Base-by-base conservation (phyloP, 2,329 filamentous ascomycete species). In the Aspergillus sclerotialis region DNA sequence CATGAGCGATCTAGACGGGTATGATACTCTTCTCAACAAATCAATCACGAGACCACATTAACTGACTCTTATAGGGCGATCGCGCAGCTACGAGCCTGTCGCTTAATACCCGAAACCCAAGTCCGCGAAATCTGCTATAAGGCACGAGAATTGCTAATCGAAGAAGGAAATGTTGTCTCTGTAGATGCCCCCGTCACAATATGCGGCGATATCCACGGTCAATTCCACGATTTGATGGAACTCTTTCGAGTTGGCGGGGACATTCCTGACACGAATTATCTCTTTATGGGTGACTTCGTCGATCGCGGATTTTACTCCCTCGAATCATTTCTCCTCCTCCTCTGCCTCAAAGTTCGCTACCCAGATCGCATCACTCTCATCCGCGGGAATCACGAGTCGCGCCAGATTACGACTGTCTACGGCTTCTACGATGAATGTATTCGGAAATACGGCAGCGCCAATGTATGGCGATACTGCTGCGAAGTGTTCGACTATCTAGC, bases 281-380 rank as follows among this genome's bases (percentile, higher is more conserved):
- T 95, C 3, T 95, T 95, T 67, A 94, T 95, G 87, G 89, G 90
- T 58, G 90, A 98, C 64, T 98, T 95, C 53, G 90, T 98, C 57
- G 90, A 98, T 63, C 85, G 90, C 45, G 90, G 90, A 38, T 98
- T 95, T 73, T 98, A 96, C 69, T 94, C 87, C 2, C 80, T 98
- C 50, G 90, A 98, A 67, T 92, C 89, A 4, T 95, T 98, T 58
- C 80, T 95, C 42, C 84, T 98, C 36, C 80, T 98, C 8, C 78
- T 98, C 34, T 94, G 88, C 58, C 79, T 96, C 52, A 96, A 96
- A 73, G 90, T 96, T 42, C 84, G 90, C 59, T 96, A 96, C 58
- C 92, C 90, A 34, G 88, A 96, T 63, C 86, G 92, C 49, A 95
- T 96, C 69, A 96, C 92, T 4, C 75, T 96, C 27, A 94, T 96